Base-by-base conservation (phyloP, 176 grass and related monocot species). In the Eragrostis nindensis region DNA sequence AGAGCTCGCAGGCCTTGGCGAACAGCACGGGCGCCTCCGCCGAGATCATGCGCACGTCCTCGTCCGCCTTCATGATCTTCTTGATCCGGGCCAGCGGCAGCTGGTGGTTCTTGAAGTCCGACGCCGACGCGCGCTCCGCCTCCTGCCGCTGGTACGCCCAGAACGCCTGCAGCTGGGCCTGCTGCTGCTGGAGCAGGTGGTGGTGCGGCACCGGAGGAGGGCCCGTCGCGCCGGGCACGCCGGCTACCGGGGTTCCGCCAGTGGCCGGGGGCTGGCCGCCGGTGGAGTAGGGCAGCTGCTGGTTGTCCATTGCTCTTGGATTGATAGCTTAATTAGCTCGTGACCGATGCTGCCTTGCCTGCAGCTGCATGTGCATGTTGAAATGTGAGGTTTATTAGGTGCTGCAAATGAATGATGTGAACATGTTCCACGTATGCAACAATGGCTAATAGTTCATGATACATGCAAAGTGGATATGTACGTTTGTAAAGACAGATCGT, bases 61-160 rank as follows among this genome's bases (percentile, higher is more conserved):
- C 92, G 69, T 94, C 92, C 6, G 92, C 92, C 84, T 94, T 94
- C 92, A 94, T 94, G 66, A 94, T 94, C 89, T 94, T 94, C 87
- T 91, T 94, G 70, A 94, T 94, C 26, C 92, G 89, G 22, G 92
- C 92, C 39, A 94, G 83, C 1, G 92, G 92, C 36, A 94, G 89
- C 86, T 94, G 92, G 89, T 94, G 92, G 89, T 94, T 90, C 83
- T 88, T 91, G 86, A 94, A 87, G 80, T 94, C 92, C 17, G 91
- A 87, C 18, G 89, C 86, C 55, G 89, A 87, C 32, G 89, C 92
- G 68, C 89, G 86, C 87, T 94, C 92, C 27, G 92, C 88, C 74
- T 94, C 92, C 77, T 88, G 84, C 5, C 92, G 92, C 79, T 94
- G 92, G 86, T 94, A 90, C 80, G 86, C 86, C 92, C 92, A 94